Evolutionary conservation across 1,284 basidiomycete genomes (phyloP), one percentile per base, ranked within the genome.

Genomic region (Leccinum pachyderme): DNA sequence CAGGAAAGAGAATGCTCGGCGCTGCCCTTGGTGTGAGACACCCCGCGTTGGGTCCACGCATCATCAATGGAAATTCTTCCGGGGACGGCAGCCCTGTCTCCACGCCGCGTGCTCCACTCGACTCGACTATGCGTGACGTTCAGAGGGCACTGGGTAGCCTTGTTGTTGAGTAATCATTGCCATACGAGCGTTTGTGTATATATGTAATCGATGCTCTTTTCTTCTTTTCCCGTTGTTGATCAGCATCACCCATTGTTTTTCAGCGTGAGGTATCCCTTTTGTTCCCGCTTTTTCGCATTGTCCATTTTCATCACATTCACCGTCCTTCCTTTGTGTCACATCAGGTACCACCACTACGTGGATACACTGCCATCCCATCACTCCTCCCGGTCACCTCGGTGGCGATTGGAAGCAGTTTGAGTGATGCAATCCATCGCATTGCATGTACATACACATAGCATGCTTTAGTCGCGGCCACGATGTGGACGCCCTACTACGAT

Each of bases 1-100:
- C 89, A 33, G 89, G 87, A 47, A 89, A 89, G 75, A 79, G 89
- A 64, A 92, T 92, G 89, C 77, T 92, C 33, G 90, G 89, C 49
- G 86, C 86, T 55, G 89, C 89, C 31, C 76, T 92, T 58, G 90
- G 89, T 49, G 79, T 92, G 53, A 80, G 89, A 71, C 89, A 91
- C 72, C 89, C 89, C 25, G 77, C 79, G 37, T 75, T 91, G 53
- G 81, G 79, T 22, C 81, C 84, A 37, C 81, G 87, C 58, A 69
- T 81, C 47, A 65, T 86, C 58, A 80, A 74, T 63, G 78, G 78
- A 49, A 72, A 69, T 58, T 49, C 50, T 9, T 24, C 55, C 7
- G 57, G 60, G n/a, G 53, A 55, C 11, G 47, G 50, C 22, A 59
- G 60, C 51, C 63, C 70, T 48, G 54, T 58, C 35, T 49, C 66